Evolutionary conservation across 345 rosid genomes (phyloP), one percentile per base, ranked within the genome.

Genomic region (Jatropha curcas): DNA sequence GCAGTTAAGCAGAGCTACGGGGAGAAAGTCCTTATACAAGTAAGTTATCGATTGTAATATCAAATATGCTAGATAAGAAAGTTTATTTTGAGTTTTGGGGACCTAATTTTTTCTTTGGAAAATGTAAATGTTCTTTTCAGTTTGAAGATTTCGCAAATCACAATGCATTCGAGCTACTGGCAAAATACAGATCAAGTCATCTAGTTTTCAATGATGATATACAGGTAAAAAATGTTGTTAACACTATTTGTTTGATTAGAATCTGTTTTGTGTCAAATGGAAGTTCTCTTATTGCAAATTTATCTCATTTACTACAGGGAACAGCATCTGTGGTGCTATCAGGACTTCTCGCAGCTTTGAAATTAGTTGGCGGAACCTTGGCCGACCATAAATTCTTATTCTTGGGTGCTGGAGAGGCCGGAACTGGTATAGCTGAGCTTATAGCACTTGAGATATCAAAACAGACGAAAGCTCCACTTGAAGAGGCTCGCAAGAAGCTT

Each of bases 61-160:
- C n/a, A n/a, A n/a, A n/a, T 33, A 52, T 55, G 22, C 45, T 43
- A 20, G 20, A 22, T 24, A 5, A 46, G 22, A 24, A 39, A 27
- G 9, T 17, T 19, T 22, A 37, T 57, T 65, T 37, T 27, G 56
- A 39, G 50, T 19, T 65, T 70, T 31, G 22, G 19, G 19, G 2
- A 31, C 53, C 28, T 57, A 58, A n/a, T 58, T 37, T 30, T 37
- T n/a, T 24, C 59, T 48, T 13, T 60, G 39, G 55, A 37, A 14
- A 27, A 30, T 16, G 5, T 56, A 24, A 39, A 14, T 25, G 2
- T 61, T 46, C 61, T 86, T 80, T 77, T 65, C 88, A 92, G 98
- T 94, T 94, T 80, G 98, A 94, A 86, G 98, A 94, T 82, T 94
- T 94, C 76, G 98, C 98, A 67, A 94, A 94, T 79, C 98, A 94